Percentiles rank a stretch among this genome's conserved stretches.
Evolutionary conservation across 2,329 filamentous ascomycete genomes (phyloP).

Genomic region (Fusarium cyanostomum): DNA sequence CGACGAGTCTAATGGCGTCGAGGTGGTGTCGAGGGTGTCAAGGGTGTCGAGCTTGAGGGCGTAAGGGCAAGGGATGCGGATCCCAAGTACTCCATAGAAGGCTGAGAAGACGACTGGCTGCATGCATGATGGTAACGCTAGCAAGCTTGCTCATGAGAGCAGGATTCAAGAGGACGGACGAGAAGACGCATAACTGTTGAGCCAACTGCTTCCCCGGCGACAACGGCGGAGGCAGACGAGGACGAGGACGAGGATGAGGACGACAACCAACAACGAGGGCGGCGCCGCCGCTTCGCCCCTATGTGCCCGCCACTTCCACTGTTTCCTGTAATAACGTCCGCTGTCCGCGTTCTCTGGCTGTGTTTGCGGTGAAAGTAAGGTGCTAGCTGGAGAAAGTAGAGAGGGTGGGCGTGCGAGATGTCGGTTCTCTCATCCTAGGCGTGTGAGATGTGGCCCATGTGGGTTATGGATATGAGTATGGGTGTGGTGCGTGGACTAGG

Average conservation of each 20-base stretch:
- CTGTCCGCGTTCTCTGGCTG: slow-evolving; percentile 7
- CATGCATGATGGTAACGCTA: slow-evolving; percentile 31
- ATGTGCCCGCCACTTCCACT: slow-evolving; percentile 6
- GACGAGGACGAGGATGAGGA: slow-evolving; percentile 5
- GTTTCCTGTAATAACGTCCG: slow-evolving; percentile 8
- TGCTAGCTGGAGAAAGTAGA: slow-evolving; percentile 15
- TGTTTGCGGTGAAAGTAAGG: slow-evolving; percentile 21
- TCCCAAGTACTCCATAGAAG: slow-evolving; percentile 25
- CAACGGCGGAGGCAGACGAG: slow-evolving; percentile 11
- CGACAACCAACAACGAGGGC: slow-evolving; percentile 4
- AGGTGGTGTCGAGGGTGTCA: slow-evolving; percentile 26
- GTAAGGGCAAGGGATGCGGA: slow-evolving; percentile 36
- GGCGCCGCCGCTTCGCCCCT: not conserved
- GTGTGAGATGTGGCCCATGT: slow-evolving; percentile 29
- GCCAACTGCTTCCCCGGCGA: slow-evolving; percentile 10
- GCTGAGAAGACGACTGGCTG: slow-evolving; percentile 30
- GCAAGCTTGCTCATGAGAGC: slow-evolving; percentile 23
- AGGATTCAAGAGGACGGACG: slow-evolving; percentile 17
- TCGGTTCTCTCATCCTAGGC: slow-evolving; percentile 1
- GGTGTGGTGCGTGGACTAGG: slow-evolving; percentile 4
- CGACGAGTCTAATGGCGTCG: slow-evolving; percentile 33
- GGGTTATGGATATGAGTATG: slow-evolving; percentile 24
- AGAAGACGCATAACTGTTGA: slow-evolving; percentile 4
- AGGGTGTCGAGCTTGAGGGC: slow-evolving; percentile 17
- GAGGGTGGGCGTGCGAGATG: slow-evolving; percentile 16